phyloP scores from a whole-genome alignment of 1,284 basidiomycete species.

The Pseudozyma sp. region DNA sequence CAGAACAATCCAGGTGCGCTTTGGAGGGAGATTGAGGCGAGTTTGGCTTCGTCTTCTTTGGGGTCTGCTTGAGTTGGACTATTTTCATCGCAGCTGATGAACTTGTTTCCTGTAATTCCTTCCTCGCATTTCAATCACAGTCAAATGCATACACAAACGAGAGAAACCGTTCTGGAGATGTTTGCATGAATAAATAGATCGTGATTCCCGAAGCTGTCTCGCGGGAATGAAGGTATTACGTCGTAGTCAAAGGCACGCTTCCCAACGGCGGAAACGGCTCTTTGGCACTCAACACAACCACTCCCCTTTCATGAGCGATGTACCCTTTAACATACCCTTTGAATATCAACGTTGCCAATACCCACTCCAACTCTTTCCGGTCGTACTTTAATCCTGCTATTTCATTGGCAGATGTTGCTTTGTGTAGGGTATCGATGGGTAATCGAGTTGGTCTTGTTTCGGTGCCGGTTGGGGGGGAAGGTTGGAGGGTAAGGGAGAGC shows the following conservation, averaged over 20 bases:
- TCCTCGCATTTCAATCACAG: no score
- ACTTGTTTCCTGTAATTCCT: no score
- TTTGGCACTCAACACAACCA: slow-evolving; percentile 85
- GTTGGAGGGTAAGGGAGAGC: slow-evolving; percentile 67
- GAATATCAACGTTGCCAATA: slow-evolving; percentile 89
- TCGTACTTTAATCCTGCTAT: slow-evolving; percentile 66
- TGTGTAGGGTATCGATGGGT: slow-evolving; percentile 30
- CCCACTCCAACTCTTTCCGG: slow-evolving; percentile 88
- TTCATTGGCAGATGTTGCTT: slow-evolving; percentile 23
- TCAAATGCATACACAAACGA: no score
- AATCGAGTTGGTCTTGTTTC: slow-evolving; percentile 37
- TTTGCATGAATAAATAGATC: no score
- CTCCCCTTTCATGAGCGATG: slow-evolving; percentile 93
- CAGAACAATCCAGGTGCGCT: slow-evolving; percentile 1
- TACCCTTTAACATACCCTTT: slow-evolving; percentile 92
- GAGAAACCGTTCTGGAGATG: no score
- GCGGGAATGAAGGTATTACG: slow-evolving; percentile 2
- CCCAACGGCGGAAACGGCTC: slow-evolving; percentile 79
- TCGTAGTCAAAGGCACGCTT: slow-evolving; percentile 15
- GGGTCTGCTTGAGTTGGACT: slow-evolving; percentile 65
- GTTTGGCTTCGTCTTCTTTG: slow-evolving; percentile 8
- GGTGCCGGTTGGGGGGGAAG: neutral
- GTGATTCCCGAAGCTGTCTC: no score
- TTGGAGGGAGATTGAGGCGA: slow-evolving; percentile 42
- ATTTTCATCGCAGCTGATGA: no score